Percentiles rank a stretch among this genome's conserved stretches.
phyloP scores from a whole-genome alignment of 2,329 filamentous ascomycete species.

The Talaromyces atroroseus region DNA sequence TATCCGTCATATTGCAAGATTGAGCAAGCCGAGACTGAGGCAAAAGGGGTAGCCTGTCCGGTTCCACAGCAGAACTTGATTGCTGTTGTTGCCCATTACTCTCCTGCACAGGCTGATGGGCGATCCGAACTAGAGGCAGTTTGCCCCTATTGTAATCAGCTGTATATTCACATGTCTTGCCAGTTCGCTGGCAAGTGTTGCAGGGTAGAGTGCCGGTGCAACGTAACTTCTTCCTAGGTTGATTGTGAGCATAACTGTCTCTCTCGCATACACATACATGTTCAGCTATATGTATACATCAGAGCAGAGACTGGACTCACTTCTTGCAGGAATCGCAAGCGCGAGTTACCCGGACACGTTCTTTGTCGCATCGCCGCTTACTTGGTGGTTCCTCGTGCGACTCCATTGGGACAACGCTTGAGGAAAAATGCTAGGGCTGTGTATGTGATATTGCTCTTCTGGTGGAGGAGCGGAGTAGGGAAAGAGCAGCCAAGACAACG shows the following conservation, averaged over 20 bases:
- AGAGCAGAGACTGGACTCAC: conserved; percentile 27
- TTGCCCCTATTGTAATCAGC: conserved; percentile 47
- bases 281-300: neutral
- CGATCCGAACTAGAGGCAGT: conserved; percentile 33
- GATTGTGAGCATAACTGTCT: conserved; percentile 7
- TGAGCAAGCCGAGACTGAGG: neutral
- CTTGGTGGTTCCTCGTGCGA: conserved; percentile 1
- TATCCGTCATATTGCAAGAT: conserved; percentile 15
- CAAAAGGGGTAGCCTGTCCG: neutral
- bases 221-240: conserved; percentile 26
- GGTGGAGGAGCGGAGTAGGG: too few relatives aligned
- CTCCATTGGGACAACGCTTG: neutral
- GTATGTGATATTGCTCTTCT: too few relatives aligned
- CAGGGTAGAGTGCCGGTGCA: conserved; percentile 40
- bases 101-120: neutral
- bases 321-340: conserved; percentile 47
- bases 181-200: conserved; percentile 28
- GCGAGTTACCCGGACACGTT: conserved; percentile 41
- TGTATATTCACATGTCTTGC: conserved; percentile 43
- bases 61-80: neutral
- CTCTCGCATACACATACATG: neutral
- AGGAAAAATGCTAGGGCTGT: too few relatives aligned
- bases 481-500: too few relatives aligned
- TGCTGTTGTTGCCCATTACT: neutral
- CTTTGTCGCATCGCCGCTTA: conserved; percentile 18